Conservation (phyloP, 441 rosid species). For the Mallotus repandus region DNA sequence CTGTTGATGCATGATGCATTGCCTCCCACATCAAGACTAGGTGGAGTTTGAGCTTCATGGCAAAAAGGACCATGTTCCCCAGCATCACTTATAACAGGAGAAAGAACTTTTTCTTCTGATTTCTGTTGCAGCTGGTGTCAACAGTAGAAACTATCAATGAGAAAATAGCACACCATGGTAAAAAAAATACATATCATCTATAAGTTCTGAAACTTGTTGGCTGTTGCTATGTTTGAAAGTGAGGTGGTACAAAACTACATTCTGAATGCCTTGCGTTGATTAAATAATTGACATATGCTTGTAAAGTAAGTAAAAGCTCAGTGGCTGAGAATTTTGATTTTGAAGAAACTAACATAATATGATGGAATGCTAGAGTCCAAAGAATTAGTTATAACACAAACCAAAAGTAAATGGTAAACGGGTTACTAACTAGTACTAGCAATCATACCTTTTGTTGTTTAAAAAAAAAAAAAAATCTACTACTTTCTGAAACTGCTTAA, state of each 20-base stretch:
- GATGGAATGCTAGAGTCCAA: neutral
- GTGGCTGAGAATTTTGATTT: conserved; percentile 1
- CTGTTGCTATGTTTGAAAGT: neutral
- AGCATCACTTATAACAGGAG: conserved; percentile 33
- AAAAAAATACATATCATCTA: conserved; percentile 12
- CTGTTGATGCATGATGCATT: neutral
- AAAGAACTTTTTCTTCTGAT: conserved; percentile 29
- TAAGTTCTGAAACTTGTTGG: conserved; percentile 7
- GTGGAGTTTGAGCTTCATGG: conserved; percentile 54
- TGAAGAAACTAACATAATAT: conserved; percentile 12
- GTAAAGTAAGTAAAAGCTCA: neutral
- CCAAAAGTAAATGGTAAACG: too few species aligned
- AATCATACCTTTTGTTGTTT: too few species aligned
- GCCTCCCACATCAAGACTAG: conserved; percentile 29
- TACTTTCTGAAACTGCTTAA: conserved; percentile 1
- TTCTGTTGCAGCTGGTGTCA: conserved; percentile 29
- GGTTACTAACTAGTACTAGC: too few species aligned
- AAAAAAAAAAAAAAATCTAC: neutral
- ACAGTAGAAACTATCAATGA: neutral
- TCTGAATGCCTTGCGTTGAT: neutral
- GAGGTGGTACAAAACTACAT: neutral
- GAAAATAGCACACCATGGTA: conserved; percentile 1
- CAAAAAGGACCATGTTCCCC: conserved; percentile 30
- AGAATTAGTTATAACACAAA: neutral
- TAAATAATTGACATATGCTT: neutral